A percentile compares a stretch with the other conserved stretches of the same genome.
phyloP scores from a whole-genome alignment of 1,284 basidiomycete species.

The Fomitopsis schrenkii region DNA sequence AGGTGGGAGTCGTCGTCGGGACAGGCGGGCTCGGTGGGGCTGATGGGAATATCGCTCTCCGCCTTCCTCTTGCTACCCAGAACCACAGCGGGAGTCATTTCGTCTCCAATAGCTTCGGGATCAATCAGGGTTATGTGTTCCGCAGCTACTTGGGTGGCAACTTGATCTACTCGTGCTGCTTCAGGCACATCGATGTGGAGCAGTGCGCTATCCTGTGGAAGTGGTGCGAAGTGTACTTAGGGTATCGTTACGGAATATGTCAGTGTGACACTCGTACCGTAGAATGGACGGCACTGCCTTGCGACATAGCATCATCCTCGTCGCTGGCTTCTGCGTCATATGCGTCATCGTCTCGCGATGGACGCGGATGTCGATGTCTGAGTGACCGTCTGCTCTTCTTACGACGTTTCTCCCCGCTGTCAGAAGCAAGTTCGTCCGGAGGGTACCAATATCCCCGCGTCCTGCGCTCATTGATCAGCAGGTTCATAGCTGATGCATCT shows the following conservation, averaged over 20 bases:
- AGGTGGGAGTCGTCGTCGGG: background rate
- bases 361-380: background rate
- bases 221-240: too few species aligned
- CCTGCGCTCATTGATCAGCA: background rate
- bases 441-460: background rate
- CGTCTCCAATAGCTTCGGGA: too few species aligned
- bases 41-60: background rate
- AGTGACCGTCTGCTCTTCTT: background rate
- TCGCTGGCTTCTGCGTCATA: constrained; percentile 6
- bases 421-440: background rate
- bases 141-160: background rate
- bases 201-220: too few species aligned
- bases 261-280: background rate
- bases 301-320: background rate
- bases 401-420: background rate
- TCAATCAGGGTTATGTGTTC: background rate
- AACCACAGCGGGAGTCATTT: background rate
- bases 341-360: background rate
- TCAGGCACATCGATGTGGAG: too few species aligned
- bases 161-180: too few species aligned
- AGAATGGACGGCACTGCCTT: too few species aligned
- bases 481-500: background rate
- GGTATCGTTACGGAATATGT: too few species aligned
- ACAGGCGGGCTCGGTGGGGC: background rate
- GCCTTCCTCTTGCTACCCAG: background rate